A percentile compares a stretch with the other conserved stretches of the same genome.
phyloP scores from a whole-genome alignment of 2,329 filamentous ascomycete genomes.

The Eutypella sp. region DNA sequence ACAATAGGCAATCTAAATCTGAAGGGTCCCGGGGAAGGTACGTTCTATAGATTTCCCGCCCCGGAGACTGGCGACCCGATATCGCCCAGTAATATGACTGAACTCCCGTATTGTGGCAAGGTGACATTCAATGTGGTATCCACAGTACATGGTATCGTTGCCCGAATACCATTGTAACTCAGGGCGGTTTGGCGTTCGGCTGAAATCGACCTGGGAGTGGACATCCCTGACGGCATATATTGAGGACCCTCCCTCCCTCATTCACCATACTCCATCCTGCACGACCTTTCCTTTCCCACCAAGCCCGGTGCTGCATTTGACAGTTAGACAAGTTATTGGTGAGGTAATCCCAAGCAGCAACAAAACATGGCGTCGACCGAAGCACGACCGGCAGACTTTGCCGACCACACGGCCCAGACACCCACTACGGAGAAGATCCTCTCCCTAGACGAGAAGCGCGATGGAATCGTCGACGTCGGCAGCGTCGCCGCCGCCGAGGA shows the following conservation, averaged over 20 bases:
- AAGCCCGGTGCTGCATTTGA: too few species aligned
- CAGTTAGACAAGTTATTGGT: too few species aligned
- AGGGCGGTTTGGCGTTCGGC: too few species aligned
- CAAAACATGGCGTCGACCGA: constrained; percentile 20
- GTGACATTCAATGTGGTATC: too few species aligned
- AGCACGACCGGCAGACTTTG: constrained; percentile 15
- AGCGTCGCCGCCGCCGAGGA: constrained; percentile 23
- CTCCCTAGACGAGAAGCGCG: constrained; percentile 7
- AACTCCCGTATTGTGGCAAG: too few species aligned
- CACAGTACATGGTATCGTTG: too few species aligned
- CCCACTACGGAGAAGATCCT: constrained; percentile 12
- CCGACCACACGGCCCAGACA: constrained; percentile 11
- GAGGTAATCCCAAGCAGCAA: constrained; percentile 1
- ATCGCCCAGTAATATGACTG: too few species aligned
- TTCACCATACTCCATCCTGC: not conserved
- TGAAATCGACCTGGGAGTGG: not conserved
- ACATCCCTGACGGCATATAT: not conserved
- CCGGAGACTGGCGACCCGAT: too few species aligned
- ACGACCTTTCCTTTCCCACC: not conserved
- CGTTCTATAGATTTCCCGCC: too few species aligned
- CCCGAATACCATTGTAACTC: too few species aligned
- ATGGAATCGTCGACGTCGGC: constrained; percentile 22
- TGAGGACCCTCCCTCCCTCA: not conserved
- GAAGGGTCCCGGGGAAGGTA: too few species aligned
- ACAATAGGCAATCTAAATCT: too few species aligned